A percentile compares a stretch with the other conserved stretches of the same genome.
Evolutionary conservation across 1,284 basidiomycete species (phyloP).

Genomic region (Exobasidium rhododendri): DNA sequence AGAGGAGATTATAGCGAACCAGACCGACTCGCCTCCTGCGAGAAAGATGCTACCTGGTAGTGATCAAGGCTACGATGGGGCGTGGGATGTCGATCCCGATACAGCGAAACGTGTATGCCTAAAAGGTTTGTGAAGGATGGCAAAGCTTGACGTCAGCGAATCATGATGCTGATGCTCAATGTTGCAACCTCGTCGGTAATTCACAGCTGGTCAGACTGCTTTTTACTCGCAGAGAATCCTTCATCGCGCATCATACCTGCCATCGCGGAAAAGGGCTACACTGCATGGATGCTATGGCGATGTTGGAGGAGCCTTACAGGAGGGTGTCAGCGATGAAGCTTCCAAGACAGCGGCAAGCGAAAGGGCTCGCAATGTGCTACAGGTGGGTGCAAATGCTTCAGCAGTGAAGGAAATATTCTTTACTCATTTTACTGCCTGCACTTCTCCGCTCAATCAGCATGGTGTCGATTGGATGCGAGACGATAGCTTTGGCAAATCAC

Average conservation of each 20-base stretch:
- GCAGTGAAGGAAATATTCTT: constrained; percentile 59
- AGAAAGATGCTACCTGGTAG: constrained; percentile 4
- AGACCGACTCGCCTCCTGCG: constrained; percentile 25
- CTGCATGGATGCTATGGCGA: constrained; percentile 70
- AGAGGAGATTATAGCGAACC: constrained; percentile 58
- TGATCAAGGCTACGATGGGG: constrained; percentile 46
- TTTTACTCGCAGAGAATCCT: constrained; percentile 80
- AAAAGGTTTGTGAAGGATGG: constrained; percentile 59
- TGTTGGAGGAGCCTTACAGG: neutral
- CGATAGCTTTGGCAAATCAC: constrained; percentile 60
- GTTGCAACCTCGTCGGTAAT: neutral
- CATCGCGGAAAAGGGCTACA: constrained; percentile 63
- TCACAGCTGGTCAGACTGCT: constrained; percentile 67
- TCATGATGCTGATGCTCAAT: neutral
- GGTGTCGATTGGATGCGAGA: constrained; percentile 71
- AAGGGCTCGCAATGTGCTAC: constrained; percentile 70
- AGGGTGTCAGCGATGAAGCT: constrained; percentile 54
- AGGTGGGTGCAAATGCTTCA: neutral
- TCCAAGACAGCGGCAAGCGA: constrained; percentile 29
- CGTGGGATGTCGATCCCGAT: constrained; percentile 62
- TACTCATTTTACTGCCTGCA: no score
- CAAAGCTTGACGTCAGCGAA: neutral
- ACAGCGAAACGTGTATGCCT: constrained; percentile 64
- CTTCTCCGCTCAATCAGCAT: constrained; percentile 56
- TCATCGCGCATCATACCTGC: constrained; percentile 69